These are phyloP conservation scores for Bromus sterilis DNA, from an alignment of 176 grass and related monocot genomes.

Conservation along the genomic window DNA sequence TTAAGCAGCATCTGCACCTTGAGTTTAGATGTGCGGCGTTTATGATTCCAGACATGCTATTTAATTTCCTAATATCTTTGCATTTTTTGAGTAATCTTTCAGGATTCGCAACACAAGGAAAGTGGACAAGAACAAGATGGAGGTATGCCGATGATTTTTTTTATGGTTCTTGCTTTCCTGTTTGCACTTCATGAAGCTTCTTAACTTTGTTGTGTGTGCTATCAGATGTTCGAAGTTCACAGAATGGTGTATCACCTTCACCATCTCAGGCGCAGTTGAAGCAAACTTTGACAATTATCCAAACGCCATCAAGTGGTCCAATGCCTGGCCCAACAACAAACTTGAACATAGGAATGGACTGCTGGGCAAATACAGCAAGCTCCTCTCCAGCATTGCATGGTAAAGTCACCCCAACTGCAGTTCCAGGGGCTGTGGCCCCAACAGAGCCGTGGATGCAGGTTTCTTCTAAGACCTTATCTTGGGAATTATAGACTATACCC, in stretches of 20 bases:
- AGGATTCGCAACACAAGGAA: constrained; percentile 63
- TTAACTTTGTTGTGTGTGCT: constrained; percentile 18
- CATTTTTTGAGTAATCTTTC: constrained; percentile 3
- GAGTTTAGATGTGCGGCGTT: background rate
- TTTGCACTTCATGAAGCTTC: constrained; percentile 17
- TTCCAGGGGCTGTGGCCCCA: constrained; percentile 42
- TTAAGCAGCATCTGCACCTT: background rate
- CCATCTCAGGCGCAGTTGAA: constrained; percentile 46
- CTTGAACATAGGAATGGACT: constrained; percentile 91
- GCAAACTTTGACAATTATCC: constrained; percentile 44
- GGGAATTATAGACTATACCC: background rate
- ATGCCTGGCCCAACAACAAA: constrained; percentile 62
- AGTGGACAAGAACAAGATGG: constrained; percentile 65
- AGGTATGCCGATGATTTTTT: constrained; percentile 38
- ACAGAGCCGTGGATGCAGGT: constrained; percentile 84
- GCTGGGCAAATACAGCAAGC: constrained; percentile 53
- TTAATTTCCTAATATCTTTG: constrained; percentile 15
- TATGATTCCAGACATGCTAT: background rate
- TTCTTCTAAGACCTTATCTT: constrained; percentile 13
- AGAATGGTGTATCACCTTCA: constrained; percentile 50
- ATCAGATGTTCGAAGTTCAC: constrained; percentile 51
- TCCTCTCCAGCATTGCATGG: constrained; percentile 38
- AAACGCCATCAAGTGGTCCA: constrained; percentile 50
- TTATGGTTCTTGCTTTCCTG: background rate
- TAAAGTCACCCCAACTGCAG: constrained; percentile 37